These are phyloP conservation scores for Apiospora aurea DNA, from an alignment of 2,329 filamentous ascomycete species.

Conservation along the genomic window DNA sequence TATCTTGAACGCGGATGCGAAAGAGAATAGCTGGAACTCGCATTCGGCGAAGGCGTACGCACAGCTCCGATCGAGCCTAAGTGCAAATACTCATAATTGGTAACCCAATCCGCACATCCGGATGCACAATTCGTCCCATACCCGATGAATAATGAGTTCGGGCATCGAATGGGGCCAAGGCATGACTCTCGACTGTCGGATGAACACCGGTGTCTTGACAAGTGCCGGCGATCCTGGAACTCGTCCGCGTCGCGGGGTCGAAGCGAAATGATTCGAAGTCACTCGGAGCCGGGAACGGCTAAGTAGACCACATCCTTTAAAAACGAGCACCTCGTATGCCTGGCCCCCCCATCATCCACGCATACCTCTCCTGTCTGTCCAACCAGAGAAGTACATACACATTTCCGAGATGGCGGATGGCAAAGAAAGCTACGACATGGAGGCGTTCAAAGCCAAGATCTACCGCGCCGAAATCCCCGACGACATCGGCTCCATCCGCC, in stretches of 20 bases:
- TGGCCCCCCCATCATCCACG: no score
- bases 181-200: neutral
- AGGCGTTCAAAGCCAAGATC: neutral
- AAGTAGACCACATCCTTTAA: neutral
- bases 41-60: no score
- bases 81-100: neutral
- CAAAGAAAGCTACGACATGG: neutral
- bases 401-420: neutral
- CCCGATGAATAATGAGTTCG: neutral
- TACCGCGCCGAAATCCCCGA: slow-evolving; percentile 34
- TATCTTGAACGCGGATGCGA: no score
- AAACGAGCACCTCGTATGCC: neutral
- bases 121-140: neutral
- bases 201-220: neutral
- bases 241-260: neutral
- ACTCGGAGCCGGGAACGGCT: neutral
- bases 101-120: no score
- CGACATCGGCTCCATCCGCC: slow-evolving; percentile 37
- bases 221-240: neutral
- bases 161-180: neutral
- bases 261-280: neutral
- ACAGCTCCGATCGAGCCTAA: no score
- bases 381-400: neutral
- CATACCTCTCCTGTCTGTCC: neutral
- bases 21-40: no score